phyloP scores from a whole-genome alignment of 75 land plant species.

The Picea glauca region DNA sequence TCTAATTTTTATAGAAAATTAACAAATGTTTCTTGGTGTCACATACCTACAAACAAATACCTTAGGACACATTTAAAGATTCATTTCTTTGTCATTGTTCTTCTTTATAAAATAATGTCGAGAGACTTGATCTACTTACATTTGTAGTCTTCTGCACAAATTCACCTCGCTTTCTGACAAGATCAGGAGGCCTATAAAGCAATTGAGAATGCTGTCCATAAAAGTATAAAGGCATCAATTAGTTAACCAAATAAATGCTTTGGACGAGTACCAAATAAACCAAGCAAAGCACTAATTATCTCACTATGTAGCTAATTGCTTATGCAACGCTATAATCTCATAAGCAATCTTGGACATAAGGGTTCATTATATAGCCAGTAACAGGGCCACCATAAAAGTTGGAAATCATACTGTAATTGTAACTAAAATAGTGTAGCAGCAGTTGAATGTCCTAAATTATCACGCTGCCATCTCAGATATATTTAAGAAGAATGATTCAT shows the following conservation, averaged over 20 bases:
- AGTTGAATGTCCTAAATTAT: neutral
- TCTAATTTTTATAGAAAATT: no score
- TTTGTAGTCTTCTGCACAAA: slow-evolving; percentile 44
- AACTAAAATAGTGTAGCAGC: neutral
- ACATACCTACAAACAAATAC: no score
- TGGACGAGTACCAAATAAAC: neutral
- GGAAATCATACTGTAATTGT: no score
- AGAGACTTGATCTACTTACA: slow-evolving; percentile 47
- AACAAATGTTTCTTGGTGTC: no score
- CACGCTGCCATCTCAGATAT: neutral
- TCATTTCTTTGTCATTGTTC: neutral
- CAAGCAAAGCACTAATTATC: neutral
- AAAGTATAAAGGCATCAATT: neutral
- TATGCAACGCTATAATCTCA: neutral
- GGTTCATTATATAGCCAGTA: no score
- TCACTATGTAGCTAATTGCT: neutral
- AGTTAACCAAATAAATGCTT: neutral
- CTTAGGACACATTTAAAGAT: no score
- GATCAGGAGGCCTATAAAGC: slow-evolving; percentile 69
- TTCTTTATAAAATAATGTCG: neutral
- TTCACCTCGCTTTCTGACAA: slow-evolving; percentile 66
- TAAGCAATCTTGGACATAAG: no score
- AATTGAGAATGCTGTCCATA: slow-evolving; percentile 64
- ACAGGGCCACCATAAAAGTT: no score
- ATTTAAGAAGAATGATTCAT: neutral